Conservation (phyloP, 345 rosid species). For the Brassica nigra region DNA sequence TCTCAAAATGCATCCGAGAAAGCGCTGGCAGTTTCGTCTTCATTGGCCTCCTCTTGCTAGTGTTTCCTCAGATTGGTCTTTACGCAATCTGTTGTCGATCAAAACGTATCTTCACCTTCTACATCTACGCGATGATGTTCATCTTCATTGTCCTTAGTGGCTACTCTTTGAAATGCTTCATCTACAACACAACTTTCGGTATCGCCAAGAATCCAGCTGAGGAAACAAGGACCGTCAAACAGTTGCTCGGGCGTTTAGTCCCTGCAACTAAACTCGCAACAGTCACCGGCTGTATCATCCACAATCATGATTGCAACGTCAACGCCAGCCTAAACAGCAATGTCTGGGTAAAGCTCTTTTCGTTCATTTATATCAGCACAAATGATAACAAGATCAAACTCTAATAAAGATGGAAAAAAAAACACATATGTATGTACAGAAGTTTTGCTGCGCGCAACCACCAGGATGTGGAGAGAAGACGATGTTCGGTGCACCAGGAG, state of each 20-base stretch:
- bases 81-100: conserved; percentile 33
- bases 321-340: conserved; percentile 38
- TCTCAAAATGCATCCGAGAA: conserved; percentile 26
- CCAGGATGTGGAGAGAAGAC: conserved; percentile 26
- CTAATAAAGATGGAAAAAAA: background rate
- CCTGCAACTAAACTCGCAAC: conserved; percentile 3
- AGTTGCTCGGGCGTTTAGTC: conserved; percentile 31
- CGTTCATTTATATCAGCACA: background rate
- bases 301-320: conserved; percentile 35
- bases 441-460: conserved; percentile 36
- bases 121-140: conserved; percentile 30
- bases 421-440: conserved; percentile 13
- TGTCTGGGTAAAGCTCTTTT: conserved; percentile 37
- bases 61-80: conserved; percentile 34
- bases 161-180: conserved; percentile 34
- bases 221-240: conserved; percentile 21
- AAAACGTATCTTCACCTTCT: conserved; percentile 20
- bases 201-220: conserved; percentile 34
- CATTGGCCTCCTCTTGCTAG: conserved; percentile 27
- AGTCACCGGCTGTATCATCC: conserved; percentile 23
- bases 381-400: background rate
- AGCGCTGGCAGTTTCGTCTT: conserved; percentile 5
- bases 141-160: conserved; percentile 6
- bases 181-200: conserved; percentile 25
- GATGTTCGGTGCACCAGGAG: conserved; percentile 33